These are phyloP conservation scores for Chiua virens DNA, from an alignment of 768 basidiomycete species.

Conservation along the genomic window DNA sequence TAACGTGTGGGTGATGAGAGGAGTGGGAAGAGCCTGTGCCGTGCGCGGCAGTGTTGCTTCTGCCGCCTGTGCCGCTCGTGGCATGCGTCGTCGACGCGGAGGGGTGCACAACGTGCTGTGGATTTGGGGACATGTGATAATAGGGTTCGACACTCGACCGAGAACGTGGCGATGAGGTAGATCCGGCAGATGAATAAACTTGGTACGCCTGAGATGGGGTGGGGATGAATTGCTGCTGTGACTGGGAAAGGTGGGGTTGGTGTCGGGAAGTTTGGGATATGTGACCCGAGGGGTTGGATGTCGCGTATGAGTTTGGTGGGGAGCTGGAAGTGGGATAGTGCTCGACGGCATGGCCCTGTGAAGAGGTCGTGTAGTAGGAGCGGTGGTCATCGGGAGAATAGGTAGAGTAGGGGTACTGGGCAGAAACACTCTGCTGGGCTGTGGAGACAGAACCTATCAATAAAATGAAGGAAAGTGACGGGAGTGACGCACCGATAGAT, in stretches of 20 bases:
- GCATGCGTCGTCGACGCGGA: constrained; percentile 14
- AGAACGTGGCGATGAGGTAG: constrained; percentile 25
- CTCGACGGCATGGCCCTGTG: constrained; percentile 18
- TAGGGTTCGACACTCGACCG: constrained; percentile 37
- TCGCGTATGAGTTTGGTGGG: constrained; percentile 21
- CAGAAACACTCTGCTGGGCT: constrained; percentile 18
- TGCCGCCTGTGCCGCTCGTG: constrained; percentile 2
- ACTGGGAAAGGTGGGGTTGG: constrained; percentile 14
- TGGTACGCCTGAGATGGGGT: constrained; percentile 47
- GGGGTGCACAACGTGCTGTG: constrained; percentile 28
- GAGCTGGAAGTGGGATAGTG: constrained; percentile 23
- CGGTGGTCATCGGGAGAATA: constrained; percentile 24
- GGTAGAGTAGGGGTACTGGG: constrained; percentile 20
- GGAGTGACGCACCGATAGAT: constrained; percentile 27
- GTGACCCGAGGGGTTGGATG: constrained; percentile 14
- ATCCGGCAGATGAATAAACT: constrained; percentile 32
- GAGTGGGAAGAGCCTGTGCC: neutral
- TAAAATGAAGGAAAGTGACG: constrained; percentile 6
- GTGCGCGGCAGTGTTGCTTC: constrained; percentile 12
- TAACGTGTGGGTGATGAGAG: constrained; percentile 4
- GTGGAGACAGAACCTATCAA: constrained; percentile 11
- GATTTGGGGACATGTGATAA: constrained; percentile 42
- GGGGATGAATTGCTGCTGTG: constrained; percentile 42
- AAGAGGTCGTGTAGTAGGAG: constrained; percentile 24
- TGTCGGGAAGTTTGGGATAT: constrained; percentile 19